Conservation (phyloP, 148 eudicot genomes). For the Simmondsia chinensis region DNA sequence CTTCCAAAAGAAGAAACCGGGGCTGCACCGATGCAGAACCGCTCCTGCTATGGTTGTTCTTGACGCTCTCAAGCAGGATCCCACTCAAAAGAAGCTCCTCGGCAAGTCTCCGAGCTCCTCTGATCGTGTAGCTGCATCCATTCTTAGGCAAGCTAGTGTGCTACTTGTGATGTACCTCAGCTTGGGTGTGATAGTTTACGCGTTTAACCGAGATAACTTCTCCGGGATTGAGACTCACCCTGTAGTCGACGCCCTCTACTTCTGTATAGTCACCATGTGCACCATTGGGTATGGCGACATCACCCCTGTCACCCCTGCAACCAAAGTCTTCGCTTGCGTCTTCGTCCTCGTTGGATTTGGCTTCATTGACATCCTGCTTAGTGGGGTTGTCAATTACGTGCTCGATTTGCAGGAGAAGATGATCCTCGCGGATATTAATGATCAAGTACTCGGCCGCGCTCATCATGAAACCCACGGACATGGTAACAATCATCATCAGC, state of each 20-base stretch:
- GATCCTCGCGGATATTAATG: constrained; percentile 19
- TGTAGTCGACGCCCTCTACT: constrained; percentile 49
- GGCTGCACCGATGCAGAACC: constrained; percentile 29
- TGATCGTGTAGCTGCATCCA: constrained; percentile 4
- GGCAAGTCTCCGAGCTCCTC: neutral
- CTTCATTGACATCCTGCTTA: constrained; percentile 46
- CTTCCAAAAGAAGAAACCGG: constrained; percentile 10
- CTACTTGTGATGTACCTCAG: constrained; percentile 28
- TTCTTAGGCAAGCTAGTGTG: constrained; percentile 27
- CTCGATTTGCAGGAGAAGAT: constrained; percentile 48
- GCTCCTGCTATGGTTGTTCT: constrained; percentile 38
- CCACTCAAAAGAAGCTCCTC: neutral
- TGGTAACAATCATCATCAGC: too few relatives aligned
- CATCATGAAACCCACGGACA: too few relatives aligned
- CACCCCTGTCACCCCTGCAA: constrained; percentile 29
- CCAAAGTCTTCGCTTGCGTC: constrained; percentile 39
- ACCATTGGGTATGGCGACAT: constrained; percentile 77
- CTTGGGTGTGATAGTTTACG: constrained; percentile 35
- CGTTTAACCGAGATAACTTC: constrained; percentile 32
- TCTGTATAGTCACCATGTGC: constrained; percentile 63
- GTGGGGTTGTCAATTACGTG: constrained; percentile 42
- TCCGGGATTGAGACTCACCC: constrained; percentile 42
- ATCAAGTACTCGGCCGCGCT: too few relatives aligned
- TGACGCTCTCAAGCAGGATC: constrained; percentile 6
- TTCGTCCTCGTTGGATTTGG: constrained; percentile 64